Evolutionary conservation across 768 basidiomycete species (phyloP), one percentile per base, ranked within the genome.

Genomic region (Tricholoma flavovirens): DNA sequence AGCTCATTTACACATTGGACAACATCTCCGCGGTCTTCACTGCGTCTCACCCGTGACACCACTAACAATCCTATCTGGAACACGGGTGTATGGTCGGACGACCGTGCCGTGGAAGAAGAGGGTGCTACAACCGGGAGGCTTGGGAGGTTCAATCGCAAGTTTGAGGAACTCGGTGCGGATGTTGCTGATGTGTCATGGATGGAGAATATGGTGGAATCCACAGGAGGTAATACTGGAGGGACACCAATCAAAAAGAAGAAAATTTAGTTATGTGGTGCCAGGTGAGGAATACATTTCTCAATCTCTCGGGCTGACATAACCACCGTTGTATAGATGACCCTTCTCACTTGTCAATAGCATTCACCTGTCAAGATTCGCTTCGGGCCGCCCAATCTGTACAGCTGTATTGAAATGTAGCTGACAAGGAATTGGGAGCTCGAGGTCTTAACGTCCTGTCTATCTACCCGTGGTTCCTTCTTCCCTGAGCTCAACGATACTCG

Each of bases 61-160:
- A 90, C 89, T 14, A 97, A 93, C 68, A 86, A 93, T 64, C 90
- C 93, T 1, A 70, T 92, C 5, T 97, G 89, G 88, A 89, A 90
- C 65, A 82, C 87, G 2, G 80, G 82, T 3, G 72, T 77, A 57
- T 76, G 77, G 59, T 73, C 78, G 22, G 75, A 75, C 56, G 83
- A 79, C 40, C 69, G 73, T 29, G 75, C 75, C 1, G 67, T 85
- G 48, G 84, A 84, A 60, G 88, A 88, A 58, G 89, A 90, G 65
- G 83, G 75, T 59, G 83, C 83, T 51, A 81, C 82, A 49, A 82
- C 84, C 1, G 93, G 93, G 6, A 76, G 93, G 10, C 71, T 95
- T 65, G 90, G 90, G 10, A 77, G 91, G 64, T 95, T 92, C 71
- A 89, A 77, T 68, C 79, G 82, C 64, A 79, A 77, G 58, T 95